Evolutionary conservation across 768 basidiomycete genomes (phyloP), one percentile per base, ranked within the genome.

Genomic region (Polyporus arcularius): DNA sequence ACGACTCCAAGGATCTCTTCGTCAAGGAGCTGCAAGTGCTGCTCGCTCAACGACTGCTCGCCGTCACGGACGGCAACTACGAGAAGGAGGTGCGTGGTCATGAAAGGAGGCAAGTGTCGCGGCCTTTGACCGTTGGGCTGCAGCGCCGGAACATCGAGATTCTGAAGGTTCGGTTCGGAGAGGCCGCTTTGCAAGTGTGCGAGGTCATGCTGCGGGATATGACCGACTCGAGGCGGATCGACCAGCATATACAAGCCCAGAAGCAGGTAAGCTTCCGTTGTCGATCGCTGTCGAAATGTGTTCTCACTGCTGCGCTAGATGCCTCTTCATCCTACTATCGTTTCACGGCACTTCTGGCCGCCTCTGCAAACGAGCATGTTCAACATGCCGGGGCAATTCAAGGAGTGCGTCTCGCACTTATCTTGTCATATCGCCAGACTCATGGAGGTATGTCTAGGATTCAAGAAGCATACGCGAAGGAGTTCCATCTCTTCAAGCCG

Each of bases 151-250:
- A 93, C 68, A 86, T 98, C 61, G 96, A 97, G 73, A 92, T 96
- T 45, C 76, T 99, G 62, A 98, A 98, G 77, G 84, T 96, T 57
- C 89, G 97, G 3, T 99, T 99, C 68, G 97, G 97, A 21, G 97
- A 98, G 68, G 81, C 87, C 1, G 87, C 94, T 2, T 74, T 99
- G 57, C 94, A 97, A 72, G 91, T 94, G 5, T 98, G 96, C 78
- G 96, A 98, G 71, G 95, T 99, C 56, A 98, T 99, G 97, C 77
- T 98, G 70, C 92, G 88, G 70, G 97, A 99, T 72, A 91, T 98
- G 86, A 90, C 93, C 3, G 95, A 98, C 73, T 97, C 96, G 42
- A 89, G 87, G 68, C 84, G 94, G 38, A 90, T 89, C 51, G 92
- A 98, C 71, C 84, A 85, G n/a, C 89, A 90, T 71, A 84, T 98